Evolutionary conservation across 202 grass and related monocot species (phyloP), one percentile per base, ranked within the genome.

Genomic region (Saccharum hybrid): DNA sequence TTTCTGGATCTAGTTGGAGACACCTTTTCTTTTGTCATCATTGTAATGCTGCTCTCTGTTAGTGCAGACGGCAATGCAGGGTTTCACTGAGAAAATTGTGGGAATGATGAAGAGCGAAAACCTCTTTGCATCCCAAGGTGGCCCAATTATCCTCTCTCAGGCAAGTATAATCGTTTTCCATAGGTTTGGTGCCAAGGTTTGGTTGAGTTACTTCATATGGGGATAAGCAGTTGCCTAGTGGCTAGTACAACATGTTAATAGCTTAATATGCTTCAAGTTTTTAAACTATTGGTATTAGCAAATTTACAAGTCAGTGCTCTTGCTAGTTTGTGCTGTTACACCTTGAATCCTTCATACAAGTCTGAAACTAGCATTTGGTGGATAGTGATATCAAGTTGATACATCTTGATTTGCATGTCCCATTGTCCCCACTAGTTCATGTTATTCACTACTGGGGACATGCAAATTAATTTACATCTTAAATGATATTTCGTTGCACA

Each of bases 71-170:
- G 96, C 96, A 31, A 99, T 99, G 96, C 96, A 99, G 68, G 91
- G 84, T 62, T 99, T 99, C 75, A 92, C 96, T 7, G 77, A 99
- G 80, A 99, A 99, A 74, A 99, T 99, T 63, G 96, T 99, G 63
- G 81, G 84, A 21, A 75, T 94, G 84, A 99, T 99, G 96, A 96
- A 99, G 81, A 94, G 83, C 13, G 96, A 99, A 72, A 49, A 88
- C 18, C 89, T 99, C 54, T 99, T 94, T 96, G 96, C 91, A 54
- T 96, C 96, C 71, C 93, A 99, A 78, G 96, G 93, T 31, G 96
- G 96, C 33, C 96, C 96, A 3, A 99, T 99, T 75, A 99, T 99
- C 77, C 93, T 99, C 69, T 99, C 96, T n/a, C 96, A 99, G 91
- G 96, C 36, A 86, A 83, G 91, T 90, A 78, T 63, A 39, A 4